Evolutionary conservation across 2,329 filamentous ascomycete genomes (phyloP), one percentile per base, ranked within the genome.

Genomic region (Paecilomyces dactylethromorphus): DNA sequence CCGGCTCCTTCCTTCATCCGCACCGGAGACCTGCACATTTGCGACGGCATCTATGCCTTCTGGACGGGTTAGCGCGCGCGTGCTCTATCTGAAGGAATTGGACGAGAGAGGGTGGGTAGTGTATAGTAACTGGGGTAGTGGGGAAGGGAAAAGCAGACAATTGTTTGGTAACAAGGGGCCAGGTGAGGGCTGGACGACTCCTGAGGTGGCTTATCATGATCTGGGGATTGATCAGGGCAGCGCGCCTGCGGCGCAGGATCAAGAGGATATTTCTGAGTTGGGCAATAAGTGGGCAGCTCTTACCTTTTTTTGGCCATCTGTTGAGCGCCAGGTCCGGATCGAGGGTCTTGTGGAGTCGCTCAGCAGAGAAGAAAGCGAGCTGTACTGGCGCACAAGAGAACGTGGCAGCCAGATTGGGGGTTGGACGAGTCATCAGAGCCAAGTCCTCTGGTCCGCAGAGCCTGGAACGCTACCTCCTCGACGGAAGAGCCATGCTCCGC

Each of bases 31-130:
- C 0, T 92, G 91, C 69, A 92, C 88, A 1, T 81, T 99, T 1
- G 89, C 92, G 3, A 99, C 94, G 0, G 92, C 92, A 0, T 80
- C 82, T 24, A 82, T 97, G 3, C 93, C 93, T 1, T 89, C 86
- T 0, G 94, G 94, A 61, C 87, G 89, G 53, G 89, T 97, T 21
- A 91, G 87, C 53, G 87, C 90, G 3, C 90, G 94, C 60, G 83
- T 91, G 65, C 91, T 99, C 39, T 99, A 97, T 77, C 83, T 99
- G 65, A 99, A 99, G 77, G 94, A 97, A 79, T 85, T 97, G 24
- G 92, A 97, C 74, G 75, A 80, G 57, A 67, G 75, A 4, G 92
- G 92, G 15, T 99, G 95, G 76, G 91, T 97, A 51, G 82, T 99
- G 54, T 99, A 97, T 81, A 89, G 86, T 69, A 99, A 99, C 75